Evolutionary conservation across 2,329 filamentous ascomycete species (phyloP).

Genomic region (Phyllosticta capitalensis): DNA sequence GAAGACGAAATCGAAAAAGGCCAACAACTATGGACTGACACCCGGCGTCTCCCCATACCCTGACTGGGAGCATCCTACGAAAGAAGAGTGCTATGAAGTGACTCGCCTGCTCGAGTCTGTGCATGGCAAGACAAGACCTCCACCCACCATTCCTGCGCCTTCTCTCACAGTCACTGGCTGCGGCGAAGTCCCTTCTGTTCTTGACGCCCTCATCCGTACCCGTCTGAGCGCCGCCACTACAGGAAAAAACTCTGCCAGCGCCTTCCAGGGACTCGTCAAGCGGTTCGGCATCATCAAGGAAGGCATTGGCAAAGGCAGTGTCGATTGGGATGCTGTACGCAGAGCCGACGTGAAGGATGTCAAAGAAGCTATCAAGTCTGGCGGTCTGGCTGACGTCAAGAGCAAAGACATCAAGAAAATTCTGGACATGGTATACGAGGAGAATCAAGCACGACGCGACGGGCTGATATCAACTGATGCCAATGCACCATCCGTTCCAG

Average conservation of each 20-base stretch:
- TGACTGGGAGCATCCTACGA: constrained; percentile 53
- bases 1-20: constrained; percentile 30
- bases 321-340: constrained; percentile 65
- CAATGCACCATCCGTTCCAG: constrained; percentile 18
- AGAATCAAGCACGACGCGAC: constrained; percentile 51
- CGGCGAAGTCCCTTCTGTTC: constrained; percentile 55
- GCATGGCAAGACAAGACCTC: constrained; percentile 57
- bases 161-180: constrained; percentile 63
- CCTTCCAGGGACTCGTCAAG: constrained; percentile 55
- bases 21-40: constrained; percentile 35
- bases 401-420: constrained; percentile 64
- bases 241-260: constrained; percentile 51
- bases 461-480: constrained; percentile 36
- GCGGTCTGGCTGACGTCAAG: constrained; percentile 63
- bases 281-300: constrained; percentile 54
- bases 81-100: constrained; percentile 60
- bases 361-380: constrained; percentile 58
- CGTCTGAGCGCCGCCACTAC: constrained; percentile 53
- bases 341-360: constrained; percentile 50
- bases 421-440: constrained; percentile 60
- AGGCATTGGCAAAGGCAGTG: constrained; percentile 59
- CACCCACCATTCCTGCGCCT: constrained; percentile 58
- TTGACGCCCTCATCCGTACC: constrained; percentile 55
- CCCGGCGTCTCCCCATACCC: constrained; percentile 56
- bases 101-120: constrained; percentile 52